phyloP scores from a whole-genome alignment of 176 grass and related monocot species.

The Triticum turgidum region DNA sequence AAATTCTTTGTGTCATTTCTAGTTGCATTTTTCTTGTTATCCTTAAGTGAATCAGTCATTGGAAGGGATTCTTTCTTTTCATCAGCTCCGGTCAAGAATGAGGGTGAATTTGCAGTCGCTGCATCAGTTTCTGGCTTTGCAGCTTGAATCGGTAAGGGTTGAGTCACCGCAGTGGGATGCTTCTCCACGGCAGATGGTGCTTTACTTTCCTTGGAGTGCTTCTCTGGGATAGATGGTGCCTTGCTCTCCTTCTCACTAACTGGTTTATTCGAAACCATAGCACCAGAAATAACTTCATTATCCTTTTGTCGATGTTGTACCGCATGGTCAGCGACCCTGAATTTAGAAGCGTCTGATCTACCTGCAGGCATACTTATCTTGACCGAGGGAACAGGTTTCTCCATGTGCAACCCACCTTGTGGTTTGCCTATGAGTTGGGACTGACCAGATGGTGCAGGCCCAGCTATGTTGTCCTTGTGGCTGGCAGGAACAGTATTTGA shows the following conservation, averaged over 20 bases:
- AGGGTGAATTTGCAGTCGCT: slow-evolving; percentile 17
- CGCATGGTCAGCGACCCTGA: slow-evolving; percentile 33
- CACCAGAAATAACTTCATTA: slow-evolving; percentile 34
- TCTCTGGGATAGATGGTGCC: slow-evolving; percentile 23
- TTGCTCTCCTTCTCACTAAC: slow-evolving; percentile 36
- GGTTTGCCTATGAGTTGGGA: slow-evolving; percentile 36
- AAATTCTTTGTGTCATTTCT: slow-evolving; percentile 49
- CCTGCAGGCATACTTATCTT: slow-evolving; percentile 47
- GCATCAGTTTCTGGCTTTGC: slow-evolving; percentile 24
- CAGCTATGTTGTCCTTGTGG: slow-evolving; percentile 28
- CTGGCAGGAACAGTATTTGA: slow-evolving; percentile 17
- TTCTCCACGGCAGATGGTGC: slow-evolving; percentile 11
- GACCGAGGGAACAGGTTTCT: slow-evolving; percentile 41
- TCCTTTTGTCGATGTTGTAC: slow-evolving; percentile 30
- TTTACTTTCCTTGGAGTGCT: slow-evolving; percentile 35
- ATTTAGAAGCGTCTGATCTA: slow-evolving; percentile 55
- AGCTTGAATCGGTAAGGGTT: slow-evolving; percentile 9
- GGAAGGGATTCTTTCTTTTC: slow-evolving; percentile 49
- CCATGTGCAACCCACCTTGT: slow-evolving; percentile 22
- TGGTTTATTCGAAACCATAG: slow-evolving; percentile 22
- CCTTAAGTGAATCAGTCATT: slow-evolving; percentile 57
- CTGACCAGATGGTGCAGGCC: slow-evolving; percentile 19
- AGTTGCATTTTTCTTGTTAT: slow-evolving; percentile 48
- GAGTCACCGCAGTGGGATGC: slow-evolving; percentile 20
- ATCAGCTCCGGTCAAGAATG: slow-evolving; percentile 38